Percentiles rank a stretch among this genome's conserved stretches.
These are phyloP conservation scores for Phialophora macrospora DNA, from an alignment of 2,329 filamentous ascomycete genomes.

Conservation along the genomic window DNA sequence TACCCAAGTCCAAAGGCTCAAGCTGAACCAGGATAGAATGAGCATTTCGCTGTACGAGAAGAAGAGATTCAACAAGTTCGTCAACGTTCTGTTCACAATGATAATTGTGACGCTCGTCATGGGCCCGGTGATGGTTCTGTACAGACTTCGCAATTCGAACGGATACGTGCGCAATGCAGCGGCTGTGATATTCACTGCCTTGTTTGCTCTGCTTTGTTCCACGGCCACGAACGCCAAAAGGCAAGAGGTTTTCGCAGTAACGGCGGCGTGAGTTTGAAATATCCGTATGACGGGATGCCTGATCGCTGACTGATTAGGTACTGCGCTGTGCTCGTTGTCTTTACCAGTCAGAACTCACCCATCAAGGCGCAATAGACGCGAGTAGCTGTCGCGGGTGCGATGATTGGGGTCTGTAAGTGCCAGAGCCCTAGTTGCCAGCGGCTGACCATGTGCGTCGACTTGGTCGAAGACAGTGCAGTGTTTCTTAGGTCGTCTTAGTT, in stretches of 20 bases:
- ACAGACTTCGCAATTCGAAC: constrained; percentile 14
- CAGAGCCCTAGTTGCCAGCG: neutral
- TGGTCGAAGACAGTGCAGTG: neutral
- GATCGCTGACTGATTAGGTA: constrained; percentile 22
- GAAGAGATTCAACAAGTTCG: constrained; percentile 19
- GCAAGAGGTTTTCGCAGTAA: constrained; percentile 27
- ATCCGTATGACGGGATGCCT: neutral
- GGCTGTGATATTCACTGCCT: constrained; percentile 15
- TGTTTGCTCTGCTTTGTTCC: constrained; percentile 25
- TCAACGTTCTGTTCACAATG: constrained; percentile 26
- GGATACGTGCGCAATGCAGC: constrained; percentile 22
- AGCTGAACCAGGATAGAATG: constrained; percentile 5
- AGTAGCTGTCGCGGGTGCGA: neutral
- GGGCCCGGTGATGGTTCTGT: constrained; percentile 24
- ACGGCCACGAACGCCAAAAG: constrained; percentile 24
- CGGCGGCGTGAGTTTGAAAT: constrained; percentile 23
- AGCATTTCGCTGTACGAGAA: constrained; percentile 22
- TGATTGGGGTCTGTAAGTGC: neutral
- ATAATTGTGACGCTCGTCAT: constrained; percentile 20
- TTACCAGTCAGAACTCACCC: constrained; percentile 19
- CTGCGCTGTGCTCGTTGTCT: constrained; percentile 28
- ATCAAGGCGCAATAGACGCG: neutral
- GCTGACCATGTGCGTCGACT: neutral
- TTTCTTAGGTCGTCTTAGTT: neutral
- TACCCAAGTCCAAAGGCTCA: constrained; percentile 17